Percentiles rank a stretch among this genome's conserved stretches.
Evolutionary conservation across 192 early-diverging fungal genomes (phyloP).

Genomic region (Funneliformis geosporum): DNA sequence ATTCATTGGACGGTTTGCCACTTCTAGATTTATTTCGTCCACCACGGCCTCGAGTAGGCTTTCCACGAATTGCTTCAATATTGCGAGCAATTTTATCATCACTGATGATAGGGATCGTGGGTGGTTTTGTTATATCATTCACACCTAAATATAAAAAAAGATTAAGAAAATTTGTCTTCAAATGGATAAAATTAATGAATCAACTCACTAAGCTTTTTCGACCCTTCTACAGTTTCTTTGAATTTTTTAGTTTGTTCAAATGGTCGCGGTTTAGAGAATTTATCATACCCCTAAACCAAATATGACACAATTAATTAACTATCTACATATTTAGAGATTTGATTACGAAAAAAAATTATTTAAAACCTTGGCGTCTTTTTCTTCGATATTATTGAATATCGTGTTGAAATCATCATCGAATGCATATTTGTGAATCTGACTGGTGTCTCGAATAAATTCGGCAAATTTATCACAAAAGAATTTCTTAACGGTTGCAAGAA

Average conservation of each 20-base stretch:
- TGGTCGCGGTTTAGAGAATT: slow-evolving; percentile 63
- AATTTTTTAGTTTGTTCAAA: slow-evolving; percentile 83
- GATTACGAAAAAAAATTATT: not conserved
- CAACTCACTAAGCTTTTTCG: slow-evolving; percentile 38
- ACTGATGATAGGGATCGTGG: slow-evolving; percentile 35
- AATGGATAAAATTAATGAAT: not conserved
- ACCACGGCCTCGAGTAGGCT: slow-evolving; percentile 35
- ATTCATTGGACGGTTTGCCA: slow-evolving; percentile 27
- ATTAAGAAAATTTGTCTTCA: not conserved
- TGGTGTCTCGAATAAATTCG: slow-evolving; percentile 28
- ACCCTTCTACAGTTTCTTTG: slow-evolving; percentile 61
- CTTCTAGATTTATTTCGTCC: slow-evolving; percentile 34
- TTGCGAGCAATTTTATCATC: slow-evolving; percentile 57
- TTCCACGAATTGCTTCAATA: slow-evolving; percentile 46
- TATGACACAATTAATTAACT: slow-evolving; percentile 3
- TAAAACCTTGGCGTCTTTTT: slow-evolving; percentile 58
- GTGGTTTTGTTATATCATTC: slow-evolving; percentile 28
- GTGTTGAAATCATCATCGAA: slow-evolving; percentile 77
- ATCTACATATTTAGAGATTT: not conserved
- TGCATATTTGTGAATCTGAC: slow-evolving; percentile 40
- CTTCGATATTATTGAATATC: slow-evolving; percentile 66
- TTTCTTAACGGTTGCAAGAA: slow-evolving; percentile 68
- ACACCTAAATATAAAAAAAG: not conserved
- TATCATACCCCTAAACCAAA: slow-evolving; percentile 37
- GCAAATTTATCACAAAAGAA: slow-evolving; percentile 67